Base-by-base conservation (phyloP, 2,329 filamentous ascomycete genomes). In the Xylariaceae sp. region DNA sequence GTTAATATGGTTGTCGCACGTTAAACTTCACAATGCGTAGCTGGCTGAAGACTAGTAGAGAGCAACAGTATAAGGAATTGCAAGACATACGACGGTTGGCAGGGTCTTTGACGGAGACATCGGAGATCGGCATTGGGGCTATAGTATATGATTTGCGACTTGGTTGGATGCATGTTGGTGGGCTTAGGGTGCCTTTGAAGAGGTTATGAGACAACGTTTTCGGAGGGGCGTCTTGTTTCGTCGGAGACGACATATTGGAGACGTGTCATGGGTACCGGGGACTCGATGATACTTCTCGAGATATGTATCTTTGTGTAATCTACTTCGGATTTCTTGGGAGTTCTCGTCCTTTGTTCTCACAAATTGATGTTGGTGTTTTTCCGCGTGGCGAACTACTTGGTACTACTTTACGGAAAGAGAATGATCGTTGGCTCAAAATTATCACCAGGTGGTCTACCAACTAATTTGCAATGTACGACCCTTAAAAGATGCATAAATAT, bases 81-180 rank as follows among this genome's bases (percentile, higher is more conserved):
- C 25, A 5, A 41, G 37, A 55, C 57, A 20, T 58, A 61, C 58
- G 44, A 25, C 20, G 37, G 23, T 33, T 37, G 36, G 41, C 41
- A 11, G 47, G 47, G 23, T 48, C 45, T 43, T 52, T 57, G 42
- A 61, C 45, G 14, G 42, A 42, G 14, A 60, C 55, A 38, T 61
- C 55, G 20, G 45, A 49, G 29, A 49, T 57, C n/a, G 55, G 55
- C 25, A 53, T 44, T 22, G 52, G 53, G 27, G 53, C 17, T 22
- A 62, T 40, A 17, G 59, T 60, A 37, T 62, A 62, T 8, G 59
- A 61, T 48, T 45, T 59, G 40, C 37, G 40, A 21, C 47, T 44
- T 39, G 57, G 40, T 20, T 46, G 46, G 23, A 52, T 49, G 12
- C 45, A 41, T n/a, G n/a, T n/a, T 14, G 57, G 56, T 27, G 54